Percentiles rank a stretch among this genome's conserved stretches.
Evolutionary conservation across 140 eudicot species (phyloP).

Genomic region (Stevia rebaudiana): DNA sequence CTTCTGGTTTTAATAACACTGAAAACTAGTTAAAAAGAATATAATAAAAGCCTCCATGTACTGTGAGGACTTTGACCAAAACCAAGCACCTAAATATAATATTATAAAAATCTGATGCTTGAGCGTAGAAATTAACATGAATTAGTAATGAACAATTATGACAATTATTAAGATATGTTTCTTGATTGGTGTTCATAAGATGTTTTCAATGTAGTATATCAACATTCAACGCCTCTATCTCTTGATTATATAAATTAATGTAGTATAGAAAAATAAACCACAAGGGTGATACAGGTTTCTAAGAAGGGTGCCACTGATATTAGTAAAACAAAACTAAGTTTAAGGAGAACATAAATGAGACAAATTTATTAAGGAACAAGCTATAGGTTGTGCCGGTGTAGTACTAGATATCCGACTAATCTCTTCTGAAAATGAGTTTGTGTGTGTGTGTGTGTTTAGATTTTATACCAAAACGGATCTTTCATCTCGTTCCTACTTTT

Average conservation of each 20-base stretch:
- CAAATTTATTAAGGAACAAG: background rate
- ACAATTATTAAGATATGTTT: background rate
- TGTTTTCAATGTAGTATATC: background rate
- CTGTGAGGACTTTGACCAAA: background rate
- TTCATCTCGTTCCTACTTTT: background rate
- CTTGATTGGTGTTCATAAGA: background rate
- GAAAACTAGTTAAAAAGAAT: background rate
- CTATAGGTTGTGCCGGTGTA: too few species aligned
- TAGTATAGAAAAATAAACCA: background rate
- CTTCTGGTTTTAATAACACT: background rate
- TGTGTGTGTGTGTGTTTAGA: background rate
- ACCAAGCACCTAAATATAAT: background rate
- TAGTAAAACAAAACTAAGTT: background rate
- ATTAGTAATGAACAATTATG: background rate
- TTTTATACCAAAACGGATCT: background rate
- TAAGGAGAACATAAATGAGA: background rate
- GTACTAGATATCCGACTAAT: too few species aligned
- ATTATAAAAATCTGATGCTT: background rate
- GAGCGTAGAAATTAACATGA: background rate
- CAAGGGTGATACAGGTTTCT: background rate
- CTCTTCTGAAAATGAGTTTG: background rate
- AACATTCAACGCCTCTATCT: constrained; percentile 3
- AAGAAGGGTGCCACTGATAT: too few species aligned
- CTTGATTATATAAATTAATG: background rate
- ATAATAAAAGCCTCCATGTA: background rate